Base-by-base conservation (phyloP, 768 basidiomycete genomes). In the Mrakia gelida region DNA sequence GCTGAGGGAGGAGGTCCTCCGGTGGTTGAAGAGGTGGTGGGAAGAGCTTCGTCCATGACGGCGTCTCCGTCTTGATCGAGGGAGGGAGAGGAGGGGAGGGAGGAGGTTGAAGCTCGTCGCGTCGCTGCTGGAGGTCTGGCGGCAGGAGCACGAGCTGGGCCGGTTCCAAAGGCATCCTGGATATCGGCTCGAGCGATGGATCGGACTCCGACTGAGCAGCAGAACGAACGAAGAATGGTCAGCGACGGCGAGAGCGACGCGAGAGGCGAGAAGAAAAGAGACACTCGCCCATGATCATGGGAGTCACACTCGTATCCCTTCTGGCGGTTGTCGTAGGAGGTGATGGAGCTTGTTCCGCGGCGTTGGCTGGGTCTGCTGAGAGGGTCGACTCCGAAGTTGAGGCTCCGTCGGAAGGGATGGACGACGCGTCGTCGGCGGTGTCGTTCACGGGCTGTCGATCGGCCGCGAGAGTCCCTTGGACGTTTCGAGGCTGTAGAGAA, bases 201-300 rank as follows among this genome's bases (percentile, higher is more conserved):
- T 23, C 76, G 68, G 21, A 77, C 71, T 16, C 76, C 76, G 43
- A 77, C 65, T 52, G 45, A 1, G 52, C 45, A 11, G 49, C 9
- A 52, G 49, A 5, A 34, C 21, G 32, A 32, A 38, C 4, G 34
- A 15, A 21, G n/a, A 61, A 9, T 8, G 32, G 38, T 73, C 23
- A 34, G 41, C n/a, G 9, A 34, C 21, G 11, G 6, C 56, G n/a
- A 16, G n/a, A 15, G 4, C 11, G n/a, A 45, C 11, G 45, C 45
- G 52, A 49, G 16, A 34, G 21, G 61, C 26, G 13, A 61, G 54
- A 26, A 28, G 52, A 23, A 34, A 1, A 7, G 9, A 16, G 8
- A 34, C 3, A 73, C 73, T 56, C 23, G 61, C 73, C 75, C 75
- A 77, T 77, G 71, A 77, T 68, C 43, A 77, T 62, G 9, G 76